Evolutionary conservation across 352 stramenopile species (phyloP), one percentile per base, ranked within the genome.

Genomic region (Phytophthora capsici): DNA sequence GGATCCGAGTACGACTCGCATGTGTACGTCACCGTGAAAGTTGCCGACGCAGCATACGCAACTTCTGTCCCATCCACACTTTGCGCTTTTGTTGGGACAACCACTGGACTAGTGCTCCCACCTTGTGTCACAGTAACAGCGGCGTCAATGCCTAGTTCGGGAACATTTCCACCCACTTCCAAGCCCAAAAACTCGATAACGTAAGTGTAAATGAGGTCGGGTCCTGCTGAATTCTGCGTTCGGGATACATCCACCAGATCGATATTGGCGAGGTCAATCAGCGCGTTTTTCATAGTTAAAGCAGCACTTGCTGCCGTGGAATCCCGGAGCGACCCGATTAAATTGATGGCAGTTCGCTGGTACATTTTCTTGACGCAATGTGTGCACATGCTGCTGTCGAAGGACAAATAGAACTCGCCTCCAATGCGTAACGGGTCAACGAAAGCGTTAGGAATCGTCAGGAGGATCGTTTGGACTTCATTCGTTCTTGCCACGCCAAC

Each of bases 1-100:
- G 90, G 90, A 26, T 96, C 84, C 12, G 90, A 96, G 61, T 97
- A 98, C 26, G 86, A 85, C 60, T 93, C 84, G 25, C 86, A 95
- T 1, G 85, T 93, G 49, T 88, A 86, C 2, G 68, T 84, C 22
- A 95, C 49, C 40, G 53, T 73, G 61, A 93, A 91, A 6, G 78
- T 47, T 0, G 82, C 89, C 5, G 47, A 52, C 0, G 75, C 16
- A 43, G 75, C 58, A 43, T 69, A 86, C 0, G 44, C 23, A 1
- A 89, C 66, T 55, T 94, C 80, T 28, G 75, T 87, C 13, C 86
- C 86, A 1, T 41, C 8, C 0, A 47, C 67, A 1, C 38, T 4
- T 59, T 84, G 41, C 0, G 80, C 78, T 20, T 66, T 4, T 0
- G 82, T 90, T 2, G 68, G 75, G 12, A 90, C 55, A 10, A 48